Evolutionary conservation across 2,329 filamentous ascomycete genomes (phyloP), one percentile per base, ranked within the genome.

Genomic region (Penicillium sp.): DNA sequence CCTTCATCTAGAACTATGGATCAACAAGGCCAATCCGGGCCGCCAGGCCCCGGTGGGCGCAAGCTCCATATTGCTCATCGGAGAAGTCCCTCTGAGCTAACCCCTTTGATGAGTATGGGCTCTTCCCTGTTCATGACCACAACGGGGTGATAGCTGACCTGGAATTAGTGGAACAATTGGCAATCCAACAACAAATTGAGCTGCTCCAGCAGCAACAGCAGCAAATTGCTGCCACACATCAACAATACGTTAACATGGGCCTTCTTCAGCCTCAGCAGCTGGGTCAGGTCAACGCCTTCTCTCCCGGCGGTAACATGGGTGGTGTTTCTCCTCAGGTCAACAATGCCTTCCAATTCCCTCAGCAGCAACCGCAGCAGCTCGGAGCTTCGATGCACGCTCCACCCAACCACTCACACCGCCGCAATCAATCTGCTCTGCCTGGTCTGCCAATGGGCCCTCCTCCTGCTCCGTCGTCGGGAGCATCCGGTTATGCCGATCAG

Each of bases 141-240:
- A 6, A 16, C 18, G 13, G 3, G 28, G 29, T 42, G 39, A 39
- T 26, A 34, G 24, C 38, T 26, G 16, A 41, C 48, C 45, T 41
- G 21, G 36, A 5, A 9, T 16, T 66, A 95, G 92, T 96, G 89
- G 93, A 96, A 80, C 92, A 96, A 83, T 85, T 96, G 71, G 90
- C 90, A 70, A 92, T 97, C 72, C 92, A 96, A 78, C 93, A 96
- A 79, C 93, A 97, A 77, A 96, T 97, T 70, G 93, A 97, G 77
- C 83, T 95, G 70, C 82, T 97, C 69, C 93, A 97, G 79, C 91
- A 96, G 74, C 94, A 97, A 74, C 94, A 97, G 73, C 92, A 97
- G 75, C 92, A 96, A 73, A 95, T 97, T 70, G 90, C 95, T 76
- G 90, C 90, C 65, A 94, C 90, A 60, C 91, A 96, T 70, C 92